Base-by-base conservation (phyloP, 805 yeast species). In the Metschnikowia amazonensis region DNA sequence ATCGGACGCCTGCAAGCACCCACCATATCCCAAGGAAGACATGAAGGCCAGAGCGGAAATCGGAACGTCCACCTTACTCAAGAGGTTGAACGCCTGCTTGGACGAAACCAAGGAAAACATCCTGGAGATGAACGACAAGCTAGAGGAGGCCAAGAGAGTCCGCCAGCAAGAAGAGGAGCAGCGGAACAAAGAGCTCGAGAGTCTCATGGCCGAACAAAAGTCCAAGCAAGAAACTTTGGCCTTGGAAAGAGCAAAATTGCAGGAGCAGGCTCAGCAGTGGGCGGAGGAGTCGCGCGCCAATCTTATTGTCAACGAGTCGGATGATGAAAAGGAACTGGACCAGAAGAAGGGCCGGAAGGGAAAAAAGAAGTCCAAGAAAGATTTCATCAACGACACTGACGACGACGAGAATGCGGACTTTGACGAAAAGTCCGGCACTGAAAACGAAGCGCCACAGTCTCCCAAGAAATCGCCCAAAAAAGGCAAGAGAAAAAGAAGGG, bases 1-100 rank as follows among this genome's bases (percentile, higher is more conserved):
- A 3, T 58, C 68, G 0, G 73, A 67, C 1, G 79, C 77, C 16
- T 78, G 72, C 18, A 66, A 68, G 38, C 75, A 77, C 53, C 83
- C 95, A 9, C 95, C 96, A 28, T 87, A 80, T 61, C 84, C 95
- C 2, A 74, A 84, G 23, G 80, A 80, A 16, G 97, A 90, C 51
- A 72, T 94, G 54, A 84, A 82, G 57, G 84, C 89, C 54, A 82
- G 97, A 67, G 92, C 94, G n/a, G 78, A 79, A 53, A 77, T 89
- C 76, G 97, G 96, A 60, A 75, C 81, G 41, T 79, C 82, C 46
- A 86, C 96, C 0, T 73, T 89, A 60, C 72, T 78, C 50, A 81
- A 79, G 47, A 84, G 89, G 60, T 74, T 94, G 52, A 85, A 77
- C 53, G 78, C 83, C 48, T 79, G 83, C 24, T 68, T 85, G 42